Conservation (phyloP, 2,329 filamentous ascomycete species). For the Elsinoe fawcettii region DNA sequence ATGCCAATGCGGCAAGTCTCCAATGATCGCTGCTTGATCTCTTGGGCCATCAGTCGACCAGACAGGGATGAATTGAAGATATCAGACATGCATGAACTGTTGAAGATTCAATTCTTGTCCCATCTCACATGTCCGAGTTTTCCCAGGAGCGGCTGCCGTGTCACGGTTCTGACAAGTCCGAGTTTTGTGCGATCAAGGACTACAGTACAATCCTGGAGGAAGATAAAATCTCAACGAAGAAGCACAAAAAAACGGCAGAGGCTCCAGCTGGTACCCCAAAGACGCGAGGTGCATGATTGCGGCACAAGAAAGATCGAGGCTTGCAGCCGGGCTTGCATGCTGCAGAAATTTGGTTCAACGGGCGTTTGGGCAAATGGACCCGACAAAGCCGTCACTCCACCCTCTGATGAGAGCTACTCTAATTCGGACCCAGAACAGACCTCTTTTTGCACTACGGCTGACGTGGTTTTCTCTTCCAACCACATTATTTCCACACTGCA, state of each 20-base stretch:
- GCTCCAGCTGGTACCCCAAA: too few species aligned
- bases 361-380: slow-evolving; percentile 3
- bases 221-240: background rate
- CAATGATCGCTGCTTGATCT: background rate
- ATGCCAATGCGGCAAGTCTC: slow-evolving; percentile 1
- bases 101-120: background rate
- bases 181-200: background rate
- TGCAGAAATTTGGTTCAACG: slow-evolving; percentile 4
- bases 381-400: slow-evolving; percentile 1
- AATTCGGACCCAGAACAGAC: too few species aligned
- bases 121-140: too few species aligned
- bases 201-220: background rate
- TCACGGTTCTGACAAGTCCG: background rate
- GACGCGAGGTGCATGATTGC: too few species aligned
- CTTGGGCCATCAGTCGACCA: background rate
- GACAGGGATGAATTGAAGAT: background rate
- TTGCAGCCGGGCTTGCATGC: background rate
- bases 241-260: background rate
- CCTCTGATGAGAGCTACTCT: background rate
- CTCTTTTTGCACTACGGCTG: background rate
- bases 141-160: too few species aligned
- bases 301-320: background rate
- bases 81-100: background rate
- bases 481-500: background rate
- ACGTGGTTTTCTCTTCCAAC: background rate